phyloP scores from a whole-genome alignment of 495 filamentous ascomycete genomes.

The Daldinia loculata region DNA sequence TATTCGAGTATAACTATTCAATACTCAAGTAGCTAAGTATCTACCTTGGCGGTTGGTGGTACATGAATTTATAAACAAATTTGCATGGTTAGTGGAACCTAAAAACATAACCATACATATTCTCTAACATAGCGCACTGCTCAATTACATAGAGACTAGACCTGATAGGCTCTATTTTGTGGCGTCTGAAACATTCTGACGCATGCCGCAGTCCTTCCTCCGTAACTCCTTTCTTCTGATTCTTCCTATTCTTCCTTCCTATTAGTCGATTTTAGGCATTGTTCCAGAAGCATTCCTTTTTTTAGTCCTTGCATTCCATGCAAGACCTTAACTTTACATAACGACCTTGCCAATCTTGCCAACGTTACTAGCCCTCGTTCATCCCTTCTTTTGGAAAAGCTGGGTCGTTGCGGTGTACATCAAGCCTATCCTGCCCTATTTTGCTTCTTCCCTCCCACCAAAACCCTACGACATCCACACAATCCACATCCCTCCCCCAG shows the following conservation, averaged over 20 bases:
- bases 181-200: slow-evolving; percentile 44
- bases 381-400: slow-evolving; percentile 25
- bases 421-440: slow-evolving; percentile 22
- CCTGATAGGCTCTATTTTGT: slow-evolving; percentile 13
- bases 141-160: neutral
- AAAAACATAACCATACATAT: slow-evolving; percentile 15
- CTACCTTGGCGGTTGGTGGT: too few species aligned
- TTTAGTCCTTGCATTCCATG: slow-evolving; percentile 36
- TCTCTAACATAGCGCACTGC: slow-evolving; percentile 34
- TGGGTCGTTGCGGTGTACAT: slow-evolving; percentile 11
- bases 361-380: slow-evolving; percentile 38
- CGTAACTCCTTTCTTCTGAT: slow-evolving; percentile 22
- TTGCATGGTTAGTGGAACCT: slow-evolving; percentile 19
- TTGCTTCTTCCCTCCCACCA: slow-evolving; percentile 25
- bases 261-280: slow-evolving; percentile 42
- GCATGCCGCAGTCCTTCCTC: slow-evolving; percentile 33
- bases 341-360: slow-evolving; percentile 12
- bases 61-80: neutral
- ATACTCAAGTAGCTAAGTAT: too few species aligned
- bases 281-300: slow-evolving; percentile 48
- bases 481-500: slow-evolving; percentile 33
- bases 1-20: too few species aligned
- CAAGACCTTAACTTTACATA: slow-evolving; percentile 22
- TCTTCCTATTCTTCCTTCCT: slow-evolving; percentile 15
- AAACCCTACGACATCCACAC: slow-evolving; percentile 42